Evolutionary conservation across 169 alveolate genomes (phyloP), one percentile per base, ranked within the genome.

Genomic region (Cryptosporidium meleagridis): DNA sequence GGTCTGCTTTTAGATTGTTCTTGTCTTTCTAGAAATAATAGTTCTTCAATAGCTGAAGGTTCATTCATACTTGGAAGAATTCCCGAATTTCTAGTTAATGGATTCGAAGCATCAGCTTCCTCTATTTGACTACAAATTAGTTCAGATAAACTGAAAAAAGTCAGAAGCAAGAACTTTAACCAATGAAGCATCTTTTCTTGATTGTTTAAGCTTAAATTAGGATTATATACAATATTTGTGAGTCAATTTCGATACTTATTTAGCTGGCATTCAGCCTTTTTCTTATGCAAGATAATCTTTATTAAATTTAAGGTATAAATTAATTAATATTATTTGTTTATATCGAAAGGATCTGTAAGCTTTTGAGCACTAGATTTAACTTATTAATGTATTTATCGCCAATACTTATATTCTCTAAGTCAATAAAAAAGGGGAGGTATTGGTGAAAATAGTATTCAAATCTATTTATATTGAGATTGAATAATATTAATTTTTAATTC

Each of bases 61-160:
- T 65, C 26, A 65, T 35, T 65, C 41, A 65, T 35, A 9, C 45
- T 44, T 65, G 72, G 45, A 65, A 65, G 45, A 4, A n/a, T 65
- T 16, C 55, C 55, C 12, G 55, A 6, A 48, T 48, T 48, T 16
- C 55, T 21, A 14, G 55, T 48, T 48, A 16, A 12, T 48, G 6
- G 1, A 48, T 48, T 48, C 14, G 55, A 14, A 48, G 55, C 21
- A 21, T 48, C 23, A 48, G 21, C 23, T 48, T 48, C 55, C 0
- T 48, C 21, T 48, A 48, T 48, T 48, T 48, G 55, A 14, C 55
- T 48, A 48, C 23, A 3, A 1, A 48, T 48, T 1, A 48, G 18
- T 48, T 48, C 21, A n/a, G 55, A 48, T 14, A 48, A 12, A 48
- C 55, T 48, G 14, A 48, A 48, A 48, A 48, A 48, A 48, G 55